Percentiles rank a stretch among this genome's conserved stretches.
These are phyloP conservation scores for Thielaviopsis ethacetica DNA, from an alignment of 2,329 filamentous ascomycete species.

Conservation along the genomic window DNA sequence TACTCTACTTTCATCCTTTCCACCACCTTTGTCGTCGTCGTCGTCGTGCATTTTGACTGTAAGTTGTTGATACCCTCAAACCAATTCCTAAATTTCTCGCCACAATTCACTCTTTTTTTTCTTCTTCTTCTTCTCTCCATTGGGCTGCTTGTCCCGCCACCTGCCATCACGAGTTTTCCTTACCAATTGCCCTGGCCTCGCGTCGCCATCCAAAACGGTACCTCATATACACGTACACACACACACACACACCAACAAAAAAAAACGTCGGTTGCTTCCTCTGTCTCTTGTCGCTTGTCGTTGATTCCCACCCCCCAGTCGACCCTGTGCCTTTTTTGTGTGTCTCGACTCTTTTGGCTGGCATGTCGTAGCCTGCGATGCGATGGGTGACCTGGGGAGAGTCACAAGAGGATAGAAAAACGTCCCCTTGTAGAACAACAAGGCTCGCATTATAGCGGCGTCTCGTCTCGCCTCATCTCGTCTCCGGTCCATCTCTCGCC, in stretches of 20 bases:
- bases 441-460: background rate
- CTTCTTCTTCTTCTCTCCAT: background rate
- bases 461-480: background rate
- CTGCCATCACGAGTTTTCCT: background rate
- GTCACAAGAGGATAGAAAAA: background rate
- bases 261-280: conserved; percentile 4
- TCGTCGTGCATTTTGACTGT: conserved; percentile 10
- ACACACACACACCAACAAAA: background rate
- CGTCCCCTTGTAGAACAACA: background rate
- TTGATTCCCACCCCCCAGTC: background rate
- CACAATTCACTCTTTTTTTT: background rate
- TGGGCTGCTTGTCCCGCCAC: background rate
- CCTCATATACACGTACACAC: too few relatives aligned
- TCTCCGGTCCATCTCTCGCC: background rate
- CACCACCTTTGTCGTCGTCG: conserved; percentile 2
- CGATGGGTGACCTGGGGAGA: background rate
- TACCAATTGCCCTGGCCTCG: background rate
- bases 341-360: background rate
- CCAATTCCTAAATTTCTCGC: background rate
- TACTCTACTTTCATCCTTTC: conserved; percentile 9
- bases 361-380: background rate
- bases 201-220: background rate
- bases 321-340: background rate
- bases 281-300: background rate
- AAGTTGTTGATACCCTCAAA: background rate